Conservation (phyloP, 805 yeast genomes). For the Candida berthetii region DNA sequence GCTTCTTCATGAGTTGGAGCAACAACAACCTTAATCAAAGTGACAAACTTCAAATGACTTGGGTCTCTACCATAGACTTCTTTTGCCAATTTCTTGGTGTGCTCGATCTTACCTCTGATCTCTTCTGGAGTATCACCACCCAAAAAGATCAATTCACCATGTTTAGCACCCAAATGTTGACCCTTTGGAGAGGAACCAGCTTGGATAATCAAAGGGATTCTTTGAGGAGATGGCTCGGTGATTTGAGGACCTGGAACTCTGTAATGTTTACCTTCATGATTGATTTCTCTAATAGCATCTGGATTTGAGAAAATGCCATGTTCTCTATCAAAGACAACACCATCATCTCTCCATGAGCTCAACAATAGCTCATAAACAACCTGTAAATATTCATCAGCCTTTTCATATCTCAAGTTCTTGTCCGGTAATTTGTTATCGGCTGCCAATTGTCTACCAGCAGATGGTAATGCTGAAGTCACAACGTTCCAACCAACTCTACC, state of each 20-base stretch:
- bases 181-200: conserved; percentile 41
- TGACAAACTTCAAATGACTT: conserved; percentile 32
- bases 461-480: conserved; percentile 35
- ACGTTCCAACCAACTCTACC: conserved; percentile 46
- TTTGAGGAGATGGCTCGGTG: conserved; percentile 36
- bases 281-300: conserved; percentile 31
- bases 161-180: conserved; percentile 35
- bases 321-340: conserved; percentile 18
- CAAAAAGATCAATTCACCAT: conserved; percentile 36
- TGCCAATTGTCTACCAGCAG: conserved; percentile 36
- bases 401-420: conserved; percentile 34
- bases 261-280: conserved; percentile 33
- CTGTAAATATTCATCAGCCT: conserved; percentile 37
- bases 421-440: conserved; percentile 30
- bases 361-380: conserved; percentile 33
- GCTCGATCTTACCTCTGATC: conserved; percentile 23
- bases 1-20: conserved; percentile 40
- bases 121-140: conserved; percentile 26
- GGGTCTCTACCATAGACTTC: conserved; percentile 32
- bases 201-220: conserved; percentile 38
- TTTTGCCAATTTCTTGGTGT: conserved; percentile 27
- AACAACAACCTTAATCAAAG: conserved; percentile 29
- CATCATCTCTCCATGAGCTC: conserved; percentile 40
- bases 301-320: conserved; percentile 32
- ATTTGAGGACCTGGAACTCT: conserved; percentile 37